Base-by-base conservation (phyloP, 495 filamentous ascomycete genomes). In the Rostrohypoxylon terebratum region DNA sequence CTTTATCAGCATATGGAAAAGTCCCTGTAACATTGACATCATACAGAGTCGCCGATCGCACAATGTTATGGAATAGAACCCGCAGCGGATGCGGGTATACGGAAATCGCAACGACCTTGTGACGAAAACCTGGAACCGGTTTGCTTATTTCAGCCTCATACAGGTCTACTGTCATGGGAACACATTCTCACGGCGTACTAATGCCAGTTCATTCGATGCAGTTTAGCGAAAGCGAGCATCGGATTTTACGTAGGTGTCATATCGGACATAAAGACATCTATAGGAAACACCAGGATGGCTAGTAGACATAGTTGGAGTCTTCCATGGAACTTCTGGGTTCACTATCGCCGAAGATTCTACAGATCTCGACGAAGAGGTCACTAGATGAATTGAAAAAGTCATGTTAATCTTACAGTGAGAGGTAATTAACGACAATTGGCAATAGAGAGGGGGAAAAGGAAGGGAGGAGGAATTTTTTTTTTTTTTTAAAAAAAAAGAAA, bases 21-120 rank as follows among this genome's bases (percentile, higher is more conserved):
- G 25, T 20, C n/a, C 16, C 11, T 59, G 23, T 21, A 31, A 45
- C 21, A 63, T 42, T 63, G 38, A 31, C 50, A 44, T 65, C 62
- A 54, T 47, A 13, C 14, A 13, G 5, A 34, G 16, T 53, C 18
- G 25, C 25, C 33, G 13, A 62, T 42, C 38, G 23, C 42, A 5
- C 20, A 47, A 34, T 0, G 13, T 4, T 36, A 48, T n/a, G 7
- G 8, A 18, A 5, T n/a, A 1, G 5, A 38, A 33, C 18, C 23
- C 11, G 11, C 11, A 63, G 20, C n/a, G 18, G 21, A 51, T 63
- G 45, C 16, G 45, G 33, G 16, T 31, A 11, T 14, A 4, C 40
- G 28, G 28, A 28, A 28, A 5, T 45, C 18, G 16, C 6, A 25
- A 31, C 53, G n/a, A 8, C 21, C 16, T 57, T 38, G 53, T 34